Evolutionary conservation across 352 stramenopile genomes (phyloP), one percentile per base, ranked within the genome.

Genomic region (Phytopythium kandeliae): DNA sequence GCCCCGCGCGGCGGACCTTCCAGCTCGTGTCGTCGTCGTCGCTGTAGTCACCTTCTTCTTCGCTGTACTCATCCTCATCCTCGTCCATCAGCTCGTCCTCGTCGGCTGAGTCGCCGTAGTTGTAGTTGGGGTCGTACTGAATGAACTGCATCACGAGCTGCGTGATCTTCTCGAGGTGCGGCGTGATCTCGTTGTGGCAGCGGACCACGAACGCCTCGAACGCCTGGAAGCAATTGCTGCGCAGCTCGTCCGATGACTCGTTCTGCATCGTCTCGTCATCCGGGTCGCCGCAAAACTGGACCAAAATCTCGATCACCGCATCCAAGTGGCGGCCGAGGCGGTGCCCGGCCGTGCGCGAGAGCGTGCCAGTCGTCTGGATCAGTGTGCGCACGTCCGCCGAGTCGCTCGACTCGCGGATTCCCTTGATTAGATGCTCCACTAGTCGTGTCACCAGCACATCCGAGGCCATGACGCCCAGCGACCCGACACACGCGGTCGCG

Each of bases 41-140:
- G 58, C 89, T 95, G 63, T 96, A 96, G 57, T 96, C 88, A 13
- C 91, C 86, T 16, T 95, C 83, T 10, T 81, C 77, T 11, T 94
- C 83, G 33, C 79, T 85, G 50, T 84, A 91, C 46, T 86, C 72
- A 30, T 92, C 85, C 15, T 90, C 80, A 21, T 95, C 85, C 15
- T 95, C 82, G 33, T 95, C 86, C 49, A 89, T 85, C 13, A 78
- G 71, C 45, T 92, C 87, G 31, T 89, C 90, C 57, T 94, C 86
- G 30, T 98, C 87, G 21, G 96, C 89, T 24, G 92, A 94, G 51
- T 96, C 87, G 21, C 90, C 95, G 54, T 99, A 99, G 60, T 92
- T 96, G 75, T 99, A 99, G 69, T 99, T 99, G 0, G 97, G 96
- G 62, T 99, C 96, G 67, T 98, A 99, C 56, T 87, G 95, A 74